Conservation (phyloP, 2,329 filamentous ascomycete genomes). For the Penicillium sclerotiorum region DNA sequence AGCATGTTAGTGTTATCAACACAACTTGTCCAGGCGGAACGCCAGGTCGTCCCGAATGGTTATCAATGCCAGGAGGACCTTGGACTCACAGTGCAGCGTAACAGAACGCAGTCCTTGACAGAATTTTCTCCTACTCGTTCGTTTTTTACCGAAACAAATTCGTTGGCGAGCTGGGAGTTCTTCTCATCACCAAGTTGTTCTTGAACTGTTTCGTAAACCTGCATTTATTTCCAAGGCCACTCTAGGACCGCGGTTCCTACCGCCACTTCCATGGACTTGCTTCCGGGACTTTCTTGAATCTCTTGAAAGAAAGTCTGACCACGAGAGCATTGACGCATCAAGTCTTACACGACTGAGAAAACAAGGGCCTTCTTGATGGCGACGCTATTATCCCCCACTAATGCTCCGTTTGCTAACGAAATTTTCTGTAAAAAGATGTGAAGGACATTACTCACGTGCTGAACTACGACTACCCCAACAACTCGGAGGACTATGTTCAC, state of each 20-base stretch:
- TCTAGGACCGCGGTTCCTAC: constrained; percentile 63
- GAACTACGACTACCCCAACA: constrained; percentile 99
- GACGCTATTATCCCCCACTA: constrained; percentile 42
- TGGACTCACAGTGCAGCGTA: constrained; percentile 77
- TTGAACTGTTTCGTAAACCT: constrained; percentile 68
- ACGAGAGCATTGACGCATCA: constrained; percentile 63
- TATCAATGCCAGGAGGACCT: constrained; percentile 80
- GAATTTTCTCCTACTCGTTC: constrained; percentile 69
- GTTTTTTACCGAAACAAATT: constrained; percentile 51
- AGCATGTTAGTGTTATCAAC: constrained; percentile 80
- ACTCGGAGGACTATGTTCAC: constrained; percentile 71
- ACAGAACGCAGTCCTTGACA: constrained; percentile 64
- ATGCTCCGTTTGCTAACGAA: constrained; percentile 75
- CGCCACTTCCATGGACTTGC: constrained; percentile 55
- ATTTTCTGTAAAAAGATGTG: constrained; percentile 79
- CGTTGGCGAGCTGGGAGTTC: constrained; percentile 76
- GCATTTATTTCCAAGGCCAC: constrained; percentile 70
- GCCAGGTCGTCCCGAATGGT: constrained; percentile 74
- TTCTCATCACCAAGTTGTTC: constrained; percentile 42
- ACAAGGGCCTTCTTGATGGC: constrained; percentile 51
- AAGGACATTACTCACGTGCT: constrained; percentile 99
- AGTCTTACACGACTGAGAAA: constrained; percentile 63
- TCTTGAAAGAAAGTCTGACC: constrained; percentile 48
- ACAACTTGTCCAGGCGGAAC: constrained; percentile 86
- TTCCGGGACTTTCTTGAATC: constrained; percentile 43